Base-by-base conservation (phyloP, 2,329 filamentous ascomycete genomes). In the Simplicillium aogashimaense region DNA sequence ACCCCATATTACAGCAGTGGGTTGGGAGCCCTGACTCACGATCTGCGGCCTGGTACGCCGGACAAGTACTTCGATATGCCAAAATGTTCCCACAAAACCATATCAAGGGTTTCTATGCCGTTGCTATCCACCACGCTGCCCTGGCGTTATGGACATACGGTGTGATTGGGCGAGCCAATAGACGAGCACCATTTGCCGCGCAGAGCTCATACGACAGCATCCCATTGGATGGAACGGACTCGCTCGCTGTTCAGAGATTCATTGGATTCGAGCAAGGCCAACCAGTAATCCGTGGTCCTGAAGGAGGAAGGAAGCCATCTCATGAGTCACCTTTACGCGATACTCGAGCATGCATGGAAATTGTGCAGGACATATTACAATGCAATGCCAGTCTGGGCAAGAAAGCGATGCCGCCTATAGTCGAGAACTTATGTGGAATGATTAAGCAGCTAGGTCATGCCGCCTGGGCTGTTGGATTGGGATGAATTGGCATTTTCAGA, bases 121-220 rank as follows among this genome's bases (percentile, higher is more conserved):
- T 86, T 7, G 77, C 74, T 0, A 70, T 85, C 1, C 83, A 85
- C 52, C 81, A 86, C 52, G 80, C 78, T 4, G 70, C 73, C 11
- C 63, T 87, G 4, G 74, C 76, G 1, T 62, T 86, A 32, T 87
- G 83, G 83, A 73, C 74, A 0, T 84, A 81, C 47, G 78, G 80
- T 1, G 72, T 85, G 1, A 65, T 80, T 6, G 66, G 61, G 15
- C 59, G 63, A 45, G 67, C 71, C 12, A 54, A 50, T 37, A 48
- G 51, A 8, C 52, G 51, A 55, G 47, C 61, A 48, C 53, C 53
- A 45, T 38, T 53, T 11, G 41, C 52, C 3, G 41, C 53, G 16
- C 60, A 62, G n/a, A 59, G 59, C 40, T 45, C 40, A 37, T 60
- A 47, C 35, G 57, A 66, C 20, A 50, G 57, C 3, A 60, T 79